phyloP scores from a whole-genome alignment of 106 monocot species.

The Phalaenopsis aphrodite region DNA sequence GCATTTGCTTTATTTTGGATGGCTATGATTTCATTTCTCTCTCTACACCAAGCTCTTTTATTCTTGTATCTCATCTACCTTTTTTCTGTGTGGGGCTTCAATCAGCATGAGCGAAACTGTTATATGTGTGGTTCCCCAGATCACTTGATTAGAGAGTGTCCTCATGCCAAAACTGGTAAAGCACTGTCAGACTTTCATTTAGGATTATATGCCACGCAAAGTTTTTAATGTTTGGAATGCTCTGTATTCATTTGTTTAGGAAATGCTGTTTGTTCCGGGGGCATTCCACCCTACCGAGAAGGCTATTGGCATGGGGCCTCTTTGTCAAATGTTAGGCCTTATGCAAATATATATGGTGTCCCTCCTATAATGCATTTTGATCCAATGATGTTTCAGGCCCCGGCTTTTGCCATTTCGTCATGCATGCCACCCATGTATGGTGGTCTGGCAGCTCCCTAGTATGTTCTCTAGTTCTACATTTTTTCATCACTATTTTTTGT shows the following conservation, averaged over 20 bases:
- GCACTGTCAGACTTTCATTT: not conserved
- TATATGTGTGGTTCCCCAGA: conserved; percentile 7
- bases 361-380: not conserved
- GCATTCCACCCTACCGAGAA: not conserved
- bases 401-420: not conserved
- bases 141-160: conserved; percentile 9
- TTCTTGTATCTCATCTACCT: not conserved
- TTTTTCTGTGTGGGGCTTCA: not conserved
- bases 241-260: conserved; percentile 2
- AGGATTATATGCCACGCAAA: not conserved
- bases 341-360: conserved; percentile 4
- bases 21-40: not conserved
- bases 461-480: not conserved
- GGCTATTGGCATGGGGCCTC: conserved; percentile 8
- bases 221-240: not conserved
- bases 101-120: conserved; percentile 9
- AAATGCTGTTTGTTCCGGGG: not conserved
- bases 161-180: not conserved
- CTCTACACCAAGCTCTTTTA: not conserved
- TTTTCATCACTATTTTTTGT: not conserved
- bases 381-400: conserved; percentile 3
- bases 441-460: not conserved
- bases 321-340: conserved; percentile 1
- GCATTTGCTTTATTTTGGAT: not conserved
- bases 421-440: conserved; percentile 5